Percentiles rank a stretch among this genome's conserved stretches.
phyloP scores from a whole-genome alignment of 169 alveolate species.

The Eimeria acervulina region DNA sequence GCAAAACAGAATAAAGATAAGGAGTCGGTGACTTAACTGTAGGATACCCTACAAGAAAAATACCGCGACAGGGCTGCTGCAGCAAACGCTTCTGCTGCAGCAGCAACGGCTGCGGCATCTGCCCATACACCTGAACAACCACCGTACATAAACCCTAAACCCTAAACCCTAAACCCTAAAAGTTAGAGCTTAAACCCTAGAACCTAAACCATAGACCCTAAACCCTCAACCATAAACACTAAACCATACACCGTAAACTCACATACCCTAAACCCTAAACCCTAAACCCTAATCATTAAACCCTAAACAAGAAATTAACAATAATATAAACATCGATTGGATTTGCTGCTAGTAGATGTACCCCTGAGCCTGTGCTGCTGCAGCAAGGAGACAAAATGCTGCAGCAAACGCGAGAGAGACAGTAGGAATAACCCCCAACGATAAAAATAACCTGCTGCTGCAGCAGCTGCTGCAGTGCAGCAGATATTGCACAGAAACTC shows the following conservation, averaged over 20 bases:
- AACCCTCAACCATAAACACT: not conserved
- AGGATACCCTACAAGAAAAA: constrained; percentile 27
- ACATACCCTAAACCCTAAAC: not conserved
- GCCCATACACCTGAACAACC: constrained; percentile 58
- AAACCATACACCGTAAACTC: no score
- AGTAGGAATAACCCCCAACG: not conserved
- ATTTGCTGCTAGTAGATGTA: not conserved
- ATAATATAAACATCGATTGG: not conserved
- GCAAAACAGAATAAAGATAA: constrained; percentile 1
- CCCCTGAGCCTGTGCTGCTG: not conserved
- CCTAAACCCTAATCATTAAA: no score
- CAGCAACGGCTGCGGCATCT: constrained; percentile 51
- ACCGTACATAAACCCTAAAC: not conserved
- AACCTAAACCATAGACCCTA: not conserved
- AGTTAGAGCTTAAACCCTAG: not conserved
- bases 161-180: not conserved
- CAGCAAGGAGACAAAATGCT: constrained; percentile 7
- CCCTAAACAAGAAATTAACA: not conserved
- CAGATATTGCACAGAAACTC: no score
- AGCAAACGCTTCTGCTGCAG: constrained; percentile 22
- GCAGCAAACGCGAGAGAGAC: constrained; percentile 16
- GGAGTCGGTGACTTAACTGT: constrained; percentile 16
- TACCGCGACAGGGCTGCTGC: constrained; percentile 26
- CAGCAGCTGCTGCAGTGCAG: constrained; percentile 3
- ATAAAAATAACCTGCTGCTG: no score